Evolutionary conservation across 2,329 filamentous ascomycete genomes (phyloP), one percentile per base, ranked within the genome.

Genomic region (Diaporthe eres): DNA sequence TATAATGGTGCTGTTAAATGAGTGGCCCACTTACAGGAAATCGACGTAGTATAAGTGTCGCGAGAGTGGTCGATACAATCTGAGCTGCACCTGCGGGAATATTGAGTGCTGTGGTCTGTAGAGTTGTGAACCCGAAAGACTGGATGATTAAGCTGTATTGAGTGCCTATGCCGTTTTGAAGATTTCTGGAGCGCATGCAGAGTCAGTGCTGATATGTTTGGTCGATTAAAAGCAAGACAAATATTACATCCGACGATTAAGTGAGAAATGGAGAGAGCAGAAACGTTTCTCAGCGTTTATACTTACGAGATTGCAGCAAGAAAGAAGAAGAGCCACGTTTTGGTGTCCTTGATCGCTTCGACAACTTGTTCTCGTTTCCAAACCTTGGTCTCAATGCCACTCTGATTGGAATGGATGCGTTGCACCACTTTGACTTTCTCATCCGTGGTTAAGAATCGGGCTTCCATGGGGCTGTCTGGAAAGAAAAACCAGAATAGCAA

Each of bases 221-320:
- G 0, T 4, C 22, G 2, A 6, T 39, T 8, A 22, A 25, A 31
- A 22, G 3, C 9, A 25, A 53, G 25, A 37, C 4, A 3, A 2
- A 19, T 5, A 7, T 4, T 12, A 15, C 9, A 7, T n/a, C 4
- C 4, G 5, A 37, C 19, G 4, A 19, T 1, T 13, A 15, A 6
- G 19, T 19, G 12, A 17, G 12, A 25, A 25, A 7, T 10, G 22
- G 22, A 37, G 13, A 25, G 3, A 15, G 2, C 10, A 49, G 19
- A 28, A 9, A 47, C 2, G 17, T 17, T 17, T 12, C 6, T 37
- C 1, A 17, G 31, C 4, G 3, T 10, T 25, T 25, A 5, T 17
- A 72, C 68, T 72, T 47, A 72, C 68, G 68, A 37, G 25, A 72
- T 60, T n/a, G 68, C 28, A 31, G 68, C 68, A 60, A 72, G 57